Conservation (phyloP, 2,329 filamentous ascomycete species). For the Diaporthe caulivora region DNA sequence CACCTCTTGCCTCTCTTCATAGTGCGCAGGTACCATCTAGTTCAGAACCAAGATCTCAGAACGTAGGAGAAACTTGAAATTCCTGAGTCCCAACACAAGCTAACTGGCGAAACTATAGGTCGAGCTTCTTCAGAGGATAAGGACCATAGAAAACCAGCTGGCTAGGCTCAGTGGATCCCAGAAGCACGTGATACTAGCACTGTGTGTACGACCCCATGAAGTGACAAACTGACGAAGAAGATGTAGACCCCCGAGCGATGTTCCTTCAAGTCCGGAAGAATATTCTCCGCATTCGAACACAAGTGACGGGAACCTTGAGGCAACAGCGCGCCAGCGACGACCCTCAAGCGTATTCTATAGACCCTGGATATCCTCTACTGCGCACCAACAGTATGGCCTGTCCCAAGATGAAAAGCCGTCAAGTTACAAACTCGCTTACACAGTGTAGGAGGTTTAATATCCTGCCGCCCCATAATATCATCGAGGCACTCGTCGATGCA, state of each 20-base stretch:
- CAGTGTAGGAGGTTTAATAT: background rate
- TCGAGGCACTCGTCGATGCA: slow-evolving; percentile 1
- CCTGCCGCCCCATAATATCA: background rate
- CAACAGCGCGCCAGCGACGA: background rate
- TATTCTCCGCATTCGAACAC: background rate
- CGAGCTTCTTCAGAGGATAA: slow-evolving; percentile 18
- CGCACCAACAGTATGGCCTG: background rate
- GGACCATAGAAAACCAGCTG: background rate
- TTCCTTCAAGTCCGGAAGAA: background rate
- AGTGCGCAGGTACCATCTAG: background rate
- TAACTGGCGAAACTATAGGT: background rate
- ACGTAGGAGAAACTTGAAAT: background rate
- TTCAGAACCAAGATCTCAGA: background rate
- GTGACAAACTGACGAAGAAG: background rate
- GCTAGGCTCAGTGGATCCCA: background rate
- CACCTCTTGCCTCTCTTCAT: background rate
- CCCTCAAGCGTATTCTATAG: background rate
- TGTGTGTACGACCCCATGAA: too few species aligned
- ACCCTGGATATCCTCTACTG: background rate
- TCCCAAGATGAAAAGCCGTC: background rate
- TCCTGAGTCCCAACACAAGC: background rate
- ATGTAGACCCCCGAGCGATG: background rate
- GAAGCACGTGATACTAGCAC: background rate
- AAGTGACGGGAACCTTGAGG: background rate
- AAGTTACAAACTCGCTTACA: background rate